Percentiles rank a stretch among this genome's conserved stretches.
These are phyloP conservation scores for Taphrina sp. DNA, from an alignment of 1,139 yeast species.

Conservation along the genomic window DNA sequence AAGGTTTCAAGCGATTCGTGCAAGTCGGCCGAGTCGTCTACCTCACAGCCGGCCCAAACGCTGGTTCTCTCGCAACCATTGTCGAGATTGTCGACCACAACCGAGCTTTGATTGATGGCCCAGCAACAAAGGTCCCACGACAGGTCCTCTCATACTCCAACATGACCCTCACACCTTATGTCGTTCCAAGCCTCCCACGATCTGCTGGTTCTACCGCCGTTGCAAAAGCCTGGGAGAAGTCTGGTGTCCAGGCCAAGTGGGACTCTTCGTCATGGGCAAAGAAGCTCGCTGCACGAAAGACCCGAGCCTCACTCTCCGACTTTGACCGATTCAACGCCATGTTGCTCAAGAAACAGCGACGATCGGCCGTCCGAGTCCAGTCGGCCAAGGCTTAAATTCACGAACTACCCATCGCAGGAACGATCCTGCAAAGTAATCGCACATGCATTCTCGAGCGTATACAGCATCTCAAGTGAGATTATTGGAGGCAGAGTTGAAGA, in stretches of 20 bases:
- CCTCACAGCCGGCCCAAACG: conserved; percentile 65
- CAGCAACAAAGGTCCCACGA: conserved; percentile 80
- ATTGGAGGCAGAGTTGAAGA: neutral
- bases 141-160: conserved; percentile 85
- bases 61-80: conserved; percentile 86
- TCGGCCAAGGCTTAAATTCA: conserved; percentile 22
- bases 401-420: too few relatives aligned
- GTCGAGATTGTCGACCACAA: conserved; percentile 99
- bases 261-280: conserved; percentile 93
- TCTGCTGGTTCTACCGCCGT: conserved; percentile 86
- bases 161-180: conserved; percentile 90
- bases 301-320: conserved; percentile 89
- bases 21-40: conserved; percentile 99
- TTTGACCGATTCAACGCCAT: conserved; percentile 98
- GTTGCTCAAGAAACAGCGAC: conserved; percentile 48
- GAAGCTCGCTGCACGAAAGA: conserved; percentile 92
- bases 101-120: conserved; percentile 97
- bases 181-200: conserved; percentile 82
- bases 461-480: neutral
- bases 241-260: conserved; percentile 89
- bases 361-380: conserved; percentile 19
- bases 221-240: conserved; percentile 89
- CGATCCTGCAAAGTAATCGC: neutral
- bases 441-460: conserved; percentile 10
- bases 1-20: conserved; percentile 69